phyloP scores from a whole-genome alignment of 179 eudicot genomes.

The Beta corolliflora region DNA sequence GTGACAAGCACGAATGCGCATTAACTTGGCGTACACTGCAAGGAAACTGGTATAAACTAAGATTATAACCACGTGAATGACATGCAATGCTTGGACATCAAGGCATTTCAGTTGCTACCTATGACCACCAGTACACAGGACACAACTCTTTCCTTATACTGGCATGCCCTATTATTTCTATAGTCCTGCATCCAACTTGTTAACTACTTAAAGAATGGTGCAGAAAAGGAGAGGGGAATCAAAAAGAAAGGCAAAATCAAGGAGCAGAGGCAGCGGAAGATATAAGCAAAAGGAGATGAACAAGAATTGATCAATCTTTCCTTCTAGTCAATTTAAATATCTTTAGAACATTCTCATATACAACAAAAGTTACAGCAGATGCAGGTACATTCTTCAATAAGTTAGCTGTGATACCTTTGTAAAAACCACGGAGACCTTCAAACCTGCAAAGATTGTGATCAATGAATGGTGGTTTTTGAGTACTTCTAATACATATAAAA shows the following conservation, averaged over 20 bases:
- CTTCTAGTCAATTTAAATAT: conserved; percentile 57
- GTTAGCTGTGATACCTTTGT: conserved; percentile 90
- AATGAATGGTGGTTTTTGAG: background rate
- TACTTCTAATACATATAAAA: background rate
- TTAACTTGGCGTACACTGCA: background rate
- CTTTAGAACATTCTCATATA: conserved; percentile 87
- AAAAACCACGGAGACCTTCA: conserved; percentile 87
- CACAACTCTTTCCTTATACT: background rate
- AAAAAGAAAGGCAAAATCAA: background rate
- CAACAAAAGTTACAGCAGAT: conserved; percentile 94
- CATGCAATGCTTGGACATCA: background rate
- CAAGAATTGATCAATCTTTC: conserved; percentile 33
- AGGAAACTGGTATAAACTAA: background rate
- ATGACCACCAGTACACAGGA: background rate
- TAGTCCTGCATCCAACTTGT: background rate
- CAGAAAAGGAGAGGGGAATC: background rate
- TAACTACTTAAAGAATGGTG: background rate
- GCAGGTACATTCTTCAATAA: conserved; percentile 96
- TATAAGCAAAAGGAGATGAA: background rate
- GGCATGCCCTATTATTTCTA: background rate
- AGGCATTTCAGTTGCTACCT: background rate
- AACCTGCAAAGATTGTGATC: conserved; percentile 51
- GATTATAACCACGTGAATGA: background rate
- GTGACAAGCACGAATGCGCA: background rate
- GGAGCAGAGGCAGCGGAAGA: background rate